These are phyloP conservation scores for Talaromyces pinophilus DNA, from an alignment of 2,329 filamentous ascomycete genomes.

Conservation along the genomic window DNA sequence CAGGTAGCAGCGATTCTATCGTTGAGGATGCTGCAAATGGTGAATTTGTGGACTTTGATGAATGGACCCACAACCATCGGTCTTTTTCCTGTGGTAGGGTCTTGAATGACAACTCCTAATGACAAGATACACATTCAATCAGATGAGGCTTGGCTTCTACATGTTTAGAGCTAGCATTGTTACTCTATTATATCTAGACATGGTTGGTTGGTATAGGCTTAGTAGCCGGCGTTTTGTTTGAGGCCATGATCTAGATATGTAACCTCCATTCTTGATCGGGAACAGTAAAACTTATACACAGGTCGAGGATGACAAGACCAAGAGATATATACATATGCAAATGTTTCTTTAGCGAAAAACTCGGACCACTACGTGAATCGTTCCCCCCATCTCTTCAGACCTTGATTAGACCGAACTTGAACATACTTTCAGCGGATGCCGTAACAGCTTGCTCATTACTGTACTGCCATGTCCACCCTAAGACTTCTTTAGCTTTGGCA, in stretches of 20 bases:
- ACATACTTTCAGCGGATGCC: constrained; percentile 9
- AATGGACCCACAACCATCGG: background rate
- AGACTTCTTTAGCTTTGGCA: constrained; percentile 7
- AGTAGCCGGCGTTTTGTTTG: too few species aligned
- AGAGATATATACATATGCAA: background rate
- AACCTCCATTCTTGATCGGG: background rate
- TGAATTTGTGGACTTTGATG: background rate
- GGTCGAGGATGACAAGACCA: background rate
- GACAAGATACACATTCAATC: background rate
- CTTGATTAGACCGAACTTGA: constrained; percentile 10
- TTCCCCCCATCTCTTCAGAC: background rate
- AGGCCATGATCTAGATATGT: background rate
- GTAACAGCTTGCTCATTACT: constrained; percentile 9
- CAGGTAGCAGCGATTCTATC: background rate
- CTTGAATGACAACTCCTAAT: background rate
- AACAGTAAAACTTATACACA: background rate
- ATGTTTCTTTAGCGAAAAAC: background rate
- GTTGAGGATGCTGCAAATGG: background rate
- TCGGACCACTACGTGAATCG: background rate
- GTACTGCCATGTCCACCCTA: constrained; percentile 19
- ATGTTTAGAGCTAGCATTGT: background rate
- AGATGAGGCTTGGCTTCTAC: background rate
- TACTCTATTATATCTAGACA: background rate
- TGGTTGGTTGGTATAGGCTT: background rate
- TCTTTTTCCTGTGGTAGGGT: background rate